Conservation (phyloP, 345 rosid genomes). For the Ailanthus altissimus region DNA sequence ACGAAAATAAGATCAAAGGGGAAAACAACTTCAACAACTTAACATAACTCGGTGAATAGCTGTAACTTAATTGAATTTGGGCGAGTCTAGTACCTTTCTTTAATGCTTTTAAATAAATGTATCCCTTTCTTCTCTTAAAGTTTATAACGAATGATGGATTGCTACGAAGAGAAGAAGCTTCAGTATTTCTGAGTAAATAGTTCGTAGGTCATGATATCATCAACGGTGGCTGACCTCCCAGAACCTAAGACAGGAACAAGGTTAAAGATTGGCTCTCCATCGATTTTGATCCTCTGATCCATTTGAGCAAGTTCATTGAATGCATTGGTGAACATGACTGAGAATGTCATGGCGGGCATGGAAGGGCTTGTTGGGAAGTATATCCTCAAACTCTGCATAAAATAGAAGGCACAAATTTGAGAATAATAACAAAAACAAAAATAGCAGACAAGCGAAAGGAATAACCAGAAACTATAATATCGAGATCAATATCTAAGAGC, state of each 20-base stretch:
- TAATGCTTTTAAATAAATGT: neutral
- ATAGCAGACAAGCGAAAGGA: neutral
- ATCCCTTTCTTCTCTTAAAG: neutral
- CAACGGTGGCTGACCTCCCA: constrained; percentile 58
- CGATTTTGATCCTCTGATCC: constrained; percentile 25
- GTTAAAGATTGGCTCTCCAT: constrained; percentile 47
- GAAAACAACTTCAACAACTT: neutral
- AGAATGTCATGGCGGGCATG: constrained; percentile 41
- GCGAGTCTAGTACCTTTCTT: neutral
- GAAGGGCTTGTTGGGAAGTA: constrained; percentile 54
- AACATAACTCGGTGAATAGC: neutral
- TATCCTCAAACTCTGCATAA: constrained; percentile 60
- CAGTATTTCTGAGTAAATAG: constrained; percentile 60
- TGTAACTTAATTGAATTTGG: neutral
- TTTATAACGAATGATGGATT: neutral
- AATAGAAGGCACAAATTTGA: neutral
- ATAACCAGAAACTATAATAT: neutral
- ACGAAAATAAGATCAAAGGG: neutral
- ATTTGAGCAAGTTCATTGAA: constrained; percentile 52
- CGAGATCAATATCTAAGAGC: neutral
- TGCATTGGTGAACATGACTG: constrained; percentile 38
- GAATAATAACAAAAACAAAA: neutral
- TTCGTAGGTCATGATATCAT: constrained; percentile 70
- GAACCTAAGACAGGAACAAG: constrained; percentile 69
- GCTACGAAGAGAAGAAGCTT: constrained; percentile 13